Base-by-base conservation (phyloP, 140 eudicot genomes). In the Erigeron philadelphicus region DNA sequence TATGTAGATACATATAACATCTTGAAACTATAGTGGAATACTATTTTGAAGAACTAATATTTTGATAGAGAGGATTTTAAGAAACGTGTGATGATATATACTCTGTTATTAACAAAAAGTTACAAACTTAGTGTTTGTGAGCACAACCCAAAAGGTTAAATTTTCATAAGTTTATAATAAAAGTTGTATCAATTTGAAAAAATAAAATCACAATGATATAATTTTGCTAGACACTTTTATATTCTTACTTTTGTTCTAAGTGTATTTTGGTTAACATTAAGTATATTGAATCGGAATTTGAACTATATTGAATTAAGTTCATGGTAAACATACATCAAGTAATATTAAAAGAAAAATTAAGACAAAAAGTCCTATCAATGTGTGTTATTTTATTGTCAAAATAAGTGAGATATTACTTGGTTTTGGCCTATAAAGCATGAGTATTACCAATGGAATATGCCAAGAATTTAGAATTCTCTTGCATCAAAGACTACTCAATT, bases 401-500 rank as follows among this genome's bases (percentile, higher is more conserved):
- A 81, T 3, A 31, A 31, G 57, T 45, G 68, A 46, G 50, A 52
- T 55, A 56, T 50, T 9, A 66, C 58, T 72, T 64, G 63, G 56
- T 79, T 10, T 80, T 72, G 81, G 80, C 64, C 74, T 50, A 3
- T 31, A 60, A 78, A 80, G 80, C 73, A 81, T 50, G 81, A 74
- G 72, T 71, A 77, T 58, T 65, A 82, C 49, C 41, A 72, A 82
- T 69, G 73, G 95, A 84, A 87, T 84, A 87, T 87, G 88, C 95
- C 70, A 46, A 25, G 69, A 80, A 78, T 78, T 78, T 70, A 25
- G 69, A 80, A 78, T 78, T 78, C 70, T 68, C 77, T 72, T 57
- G 56, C 79, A 70, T 67, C 78, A 45, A 68, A 68, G 79, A 31
- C 76, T 71, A 31, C 76, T 71, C 66, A 50, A 67, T 70, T 50